These are phyloP conservation scores for Russula ochroleuca DNA, from an alignment of 768 basidiomycete genomes.

Conservation along the genomic window DNA sequence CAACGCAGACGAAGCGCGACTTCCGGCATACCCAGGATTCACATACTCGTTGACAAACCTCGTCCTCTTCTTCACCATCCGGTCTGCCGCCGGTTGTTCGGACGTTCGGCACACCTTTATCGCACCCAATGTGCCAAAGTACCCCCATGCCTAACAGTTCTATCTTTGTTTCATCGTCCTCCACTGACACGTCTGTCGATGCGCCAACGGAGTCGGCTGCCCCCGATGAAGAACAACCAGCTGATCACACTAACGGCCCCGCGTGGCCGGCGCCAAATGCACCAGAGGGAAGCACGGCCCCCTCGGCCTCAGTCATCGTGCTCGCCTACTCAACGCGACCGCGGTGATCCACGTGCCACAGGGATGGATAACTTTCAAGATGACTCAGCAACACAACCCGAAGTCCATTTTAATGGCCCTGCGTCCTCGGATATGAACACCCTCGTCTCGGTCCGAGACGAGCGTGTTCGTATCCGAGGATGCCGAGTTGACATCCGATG, in stretches of 20 bases:
- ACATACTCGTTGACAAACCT: conserved; percentile 73
- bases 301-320: conserved; percentile 15
- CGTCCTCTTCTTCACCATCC: conserved; percentile 36
- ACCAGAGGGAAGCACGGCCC: conserved; percentile 22
- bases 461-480: too few relatives aligned
- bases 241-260: conserved; percentile 28
- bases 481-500: conserved; percentile 14
- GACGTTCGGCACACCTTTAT: conserved; percentile 91
- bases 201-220: conserved; percentile 25
- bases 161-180: conserved; percentile 24
- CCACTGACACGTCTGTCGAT: conserved; percentile 25
- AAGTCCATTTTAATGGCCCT: conserved; percentile 22
- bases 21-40: conserved; percentile 92
- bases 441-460: too few relatives aligned
- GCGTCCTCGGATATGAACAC: conserved; percentile 24
- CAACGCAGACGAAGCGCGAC: conserved; percentile 60
- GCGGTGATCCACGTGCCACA: conserved; percentile 8
- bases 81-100: conserved; percentile 56
- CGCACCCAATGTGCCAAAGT: conserved; percentile 94
- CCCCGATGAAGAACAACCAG: conserved; percentile 25
- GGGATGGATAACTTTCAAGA: conserved; percentile 18
- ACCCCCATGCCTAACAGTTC: conserved; percentile 42
- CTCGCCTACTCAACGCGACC: conserved; percentile 21
- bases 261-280: conserved; percentile 20
- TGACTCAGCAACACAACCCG: conserved; percentile 24